Base-by-base conservation (phyloP, 352 stramenopile species). In the Thraustochytrium striatum region DNA sequence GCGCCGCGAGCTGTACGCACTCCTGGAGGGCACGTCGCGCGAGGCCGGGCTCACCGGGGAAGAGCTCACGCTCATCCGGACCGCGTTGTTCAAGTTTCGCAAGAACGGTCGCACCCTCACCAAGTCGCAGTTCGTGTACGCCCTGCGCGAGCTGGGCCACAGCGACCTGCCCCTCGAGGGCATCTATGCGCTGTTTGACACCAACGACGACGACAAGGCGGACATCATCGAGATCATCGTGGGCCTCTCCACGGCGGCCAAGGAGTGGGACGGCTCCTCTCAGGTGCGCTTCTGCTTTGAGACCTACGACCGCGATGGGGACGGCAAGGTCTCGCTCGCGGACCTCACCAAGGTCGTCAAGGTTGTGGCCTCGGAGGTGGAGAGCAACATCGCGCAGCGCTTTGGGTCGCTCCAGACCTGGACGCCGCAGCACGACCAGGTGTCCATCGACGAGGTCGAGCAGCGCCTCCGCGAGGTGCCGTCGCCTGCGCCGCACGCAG, bases 201-300 rank as follows among this genome's bases (percentile, higher is more conserved):
- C 3, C 21, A 38, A 11, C 1, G 50, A 43, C 21, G 61, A 65
- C 50, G 65, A 75, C n/a, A 28, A 16, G 19, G 65, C 65, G 5
- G 65, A 75, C 65, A 75, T 75, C 36, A 43, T 75, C 16, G 65
- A 75, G 13, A 75, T 75, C 50, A 30, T 75, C 39, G 52, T 75
- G 16, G 65, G 65, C 21, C 65, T 75, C 25, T 75, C 65, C 13
- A 75, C 65, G 35, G 65, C 65, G 0, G 65, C 65, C 25, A 68
- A 30, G 52, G 32, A 30, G 0, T 75, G 65, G 65, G 52, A 75
- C 30, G 70, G 70, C 58, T 61, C 55, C 16, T 69, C 55, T 3
- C 55, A 69, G 39, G 52, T 80, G 13, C 38, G 50, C 32, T 80
- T 80, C 70, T 80, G 70, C 33, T 80, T 80, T 69, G 70, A 72